These are phyloP conservation scores for Silene uniflora DNA, from an alignment of 148 eudicot genomes.

Conservation along the genomic window DNA sequence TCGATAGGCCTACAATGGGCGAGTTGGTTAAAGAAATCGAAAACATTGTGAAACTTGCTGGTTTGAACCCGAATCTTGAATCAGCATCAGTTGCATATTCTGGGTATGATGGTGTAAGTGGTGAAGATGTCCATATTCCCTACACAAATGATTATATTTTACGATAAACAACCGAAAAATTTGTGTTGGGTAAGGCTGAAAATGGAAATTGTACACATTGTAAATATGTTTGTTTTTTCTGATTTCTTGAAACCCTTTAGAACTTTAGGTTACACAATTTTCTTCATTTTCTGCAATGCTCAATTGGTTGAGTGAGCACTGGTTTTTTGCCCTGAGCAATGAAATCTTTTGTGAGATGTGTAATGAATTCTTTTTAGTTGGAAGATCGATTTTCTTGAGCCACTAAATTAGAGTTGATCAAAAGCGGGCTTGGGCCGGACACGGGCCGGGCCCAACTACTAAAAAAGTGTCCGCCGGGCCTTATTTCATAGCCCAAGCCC, in stretches of 20 bases:
- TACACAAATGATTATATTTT: constrained; percentile 44
- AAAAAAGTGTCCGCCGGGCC: too few relatives aligned
- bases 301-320: neutral
- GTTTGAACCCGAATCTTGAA: constrained; percentile 60
- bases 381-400: neutral
- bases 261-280: neutral
- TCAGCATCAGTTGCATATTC: constrained; percentile 42
- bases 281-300: neutral
- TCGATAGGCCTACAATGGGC: constrained; percentile 61
- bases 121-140: constrained; percentile 34
- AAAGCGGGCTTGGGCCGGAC: too few relatives aligned
- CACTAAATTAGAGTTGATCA: too few relatives aligned
- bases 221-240: neutral
- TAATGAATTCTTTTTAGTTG: too few relatives aligned
- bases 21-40: constrained; percentile 79
- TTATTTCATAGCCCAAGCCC: too few relatives aligned
- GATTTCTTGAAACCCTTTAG: neutral
- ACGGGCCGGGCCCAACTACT: too few relatives aligned
- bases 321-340: neutral
- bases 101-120: constrained; percentile 32
- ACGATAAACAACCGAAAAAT: constrained; percentile 8
- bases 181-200: neutral
- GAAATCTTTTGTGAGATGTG: neutral
- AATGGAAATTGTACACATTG: constrained; percentile 13
- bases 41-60: constrained; percentile 53